These are phyloP conservation scores for Nyssa sinensis DNA, from an alignment of 148 eudicot species.

Conservation along the genomic window DNA sequence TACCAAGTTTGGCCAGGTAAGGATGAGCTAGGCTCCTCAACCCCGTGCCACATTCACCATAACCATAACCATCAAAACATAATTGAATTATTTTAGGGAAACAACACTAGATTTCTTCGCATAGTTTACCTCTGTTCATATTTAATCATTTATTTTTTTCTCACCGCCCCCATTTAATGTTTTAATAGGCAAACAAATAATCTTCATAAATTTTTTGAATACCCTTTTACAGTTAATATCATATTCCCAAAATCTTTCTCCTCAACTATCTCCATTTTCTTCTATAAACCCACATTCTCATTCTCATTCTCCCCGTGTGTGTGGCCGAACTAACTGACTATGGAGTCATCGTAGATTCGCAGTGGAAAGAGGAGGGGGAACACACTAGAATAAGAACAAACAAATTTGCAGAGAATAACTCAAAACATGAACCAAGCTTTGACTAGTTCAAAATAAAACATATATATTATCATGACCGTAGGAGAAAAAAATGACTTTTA, in stretches of 20 bases:
- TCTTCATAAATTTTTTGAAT: not conserved
- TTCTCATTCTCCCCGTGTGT: not conserved
- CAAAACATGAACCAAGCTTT: not conserved
- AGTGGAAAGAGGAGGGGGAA: not conserved
- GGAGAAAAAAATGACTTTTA: not conserved
- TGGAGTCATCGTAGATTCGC: not conserved
- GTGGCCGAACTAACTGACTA: not conserved
- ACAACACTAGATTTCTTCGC: not conserved
- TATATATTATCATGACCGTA: not conserved
- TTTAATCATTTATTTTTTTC: too few relatives aligned
- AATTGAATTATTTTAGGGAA: not conserved
- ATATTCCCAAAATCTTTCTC: not conserved
- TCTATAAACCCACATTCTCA: not conserved
- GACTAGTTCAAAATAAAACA: not conserved
- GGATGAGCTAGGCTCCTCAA: not conserved
- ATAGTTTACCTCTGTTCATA: conserved; percentile 1
- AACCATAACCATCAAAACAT: conserved; percentile 1
- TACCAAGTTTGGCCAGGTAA: not conserved
- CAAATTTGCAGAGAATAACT: not conserved
- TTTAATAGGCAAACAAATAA: not conserved
- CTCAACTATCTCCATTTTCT: not conserved
- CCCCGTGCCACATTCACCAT: not conserved
- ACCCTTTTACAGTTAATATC: not conserved
- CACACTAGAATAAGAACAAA: not conserved
- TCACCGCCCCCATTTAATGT: not conserved